These are phyloP conservation scores for Sodiomyces alkalinus DNA, from an alignment of 2,329 filamentous ascomycete species.

Conservation along the genomic window DNA sequence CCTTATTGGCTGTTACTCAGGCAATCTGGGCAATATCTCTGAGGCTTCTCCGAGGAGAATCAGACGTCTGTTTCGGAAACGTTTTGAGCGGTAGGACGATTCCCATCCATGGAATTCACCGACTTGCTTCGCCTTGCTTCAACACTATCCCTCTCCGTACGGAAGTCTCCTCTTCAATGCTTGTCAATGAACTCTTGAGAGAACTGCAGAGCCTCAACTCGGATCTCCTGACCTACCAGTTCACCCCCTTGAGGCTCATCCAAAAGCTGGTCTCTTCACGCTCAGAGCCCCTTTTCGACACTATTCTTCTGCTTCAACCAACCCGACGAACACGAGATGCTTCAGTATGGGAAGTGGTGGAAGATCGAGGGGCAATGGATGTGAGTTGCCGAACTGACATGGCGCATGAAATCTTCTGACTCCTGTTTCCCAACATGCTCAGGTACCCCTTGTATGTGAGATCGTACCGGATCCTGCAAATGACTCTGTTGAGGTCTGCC, in stretches of 20 bases:
- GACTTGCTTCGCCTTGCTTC: conserved; percentile 78
- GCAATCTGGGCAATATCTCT: conserved; percentile 57
- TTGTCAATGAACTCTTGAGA: conserved; percentile 42
- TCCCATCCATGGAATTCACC: conserved; percentile 48
- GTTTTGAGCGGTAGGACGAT: conserved; percentile 66
- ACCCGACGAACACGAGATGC: conserved; percentile 38
- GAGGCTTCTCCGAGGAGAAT: conserved; percentile 32
- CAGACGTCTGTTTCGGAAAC: conserved; percentile 76
- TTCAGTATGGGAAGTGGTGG: conserved; percentile 38
- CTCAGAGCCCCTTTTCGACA: conserved; percentile 58
- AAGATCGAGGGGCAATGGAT: conserved; percentile 53
- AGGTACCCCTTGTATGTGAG: conserved; percentile 63
- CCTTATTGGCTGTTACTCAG: conserved; percentile 54
- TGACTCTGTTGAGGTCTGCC: conserved; percentile 38
- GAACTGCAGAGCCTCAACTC: conserved; percentile 46
- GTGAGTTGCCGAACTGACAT: too few species aligned
- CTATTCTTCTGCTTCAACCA: conserved; percentile 65
- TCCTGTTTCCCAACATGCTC: too few species aligned
- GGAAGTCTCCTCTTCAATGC: conserved; percentile 28
- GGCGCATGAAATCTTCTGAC: conserved; percentile 9
- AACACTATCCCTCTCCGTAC: conserved; percentile 68
- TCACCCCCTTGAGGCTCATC: conserved; percentile 59
- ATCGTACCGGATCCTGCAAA: conserved; percentile 38
- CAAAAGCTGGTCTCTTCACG: conserved; percentile 32
- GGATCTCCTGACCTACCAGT: conserved; percentile 50